These are phyloP conservation scores for Zymoseptoria brevis DNA, from an alignment of 2,329 filamentous ascomycete genomes.

Conservation along the genomic window DNA sequence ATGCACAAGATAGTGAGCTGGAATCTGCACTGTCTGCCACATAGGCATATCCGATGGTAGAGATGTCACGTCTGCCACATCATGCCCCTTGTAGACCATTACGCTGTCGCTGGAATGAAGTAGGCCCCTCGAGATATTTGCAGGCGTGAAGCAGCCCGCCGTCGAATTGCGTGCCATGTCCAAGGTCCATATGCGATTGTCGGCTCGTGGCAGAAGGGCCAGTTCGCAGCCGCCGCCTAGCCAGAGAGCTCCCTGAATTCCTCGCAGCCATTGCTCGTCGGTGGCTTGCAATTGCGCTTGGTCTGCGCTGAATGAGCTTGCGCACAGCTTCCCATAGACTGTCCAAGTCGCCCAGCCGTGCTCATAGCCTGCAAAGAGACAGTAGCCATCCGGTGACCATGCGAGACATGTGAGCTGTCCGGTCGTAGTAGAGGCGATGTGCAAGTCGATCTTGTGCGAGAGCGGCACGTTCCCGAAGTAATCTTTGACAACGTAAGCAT, in stretches of 20 bases:
- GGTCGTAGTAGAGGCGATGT: slow-evolving; percentile 58
- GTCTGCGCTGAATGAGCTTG: slow-evolving; percentile 72
- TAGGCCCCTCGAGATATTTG: slow-evolving; percentile 82
- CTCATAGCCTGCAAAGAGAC: slow-evolving; percentile 86
- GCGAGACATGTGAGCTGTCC: slow-evolving; percentile 65
- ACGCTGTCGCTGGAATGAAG: slow-evolving; percentile 81
- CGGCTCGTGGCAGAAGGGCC: slow-evolving; percentile 57
- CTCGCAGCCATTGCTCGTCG: slow-evolving; percentile 75
- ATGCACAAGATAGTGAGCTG: slow-evolving; percentile 72
- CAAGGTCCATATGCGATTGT: slow-evolving; percentile 74
- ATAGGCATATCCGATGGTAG: slow-evolving; percentile 86
- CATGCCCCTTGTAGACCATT: slow-evolving; percentile 89
- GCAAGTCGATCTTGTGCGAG: slow-evolving; percentile 68
- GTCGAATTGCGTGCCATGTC: slow-evolving; percentile 94
- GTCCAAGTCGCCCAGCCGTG: slow-evolving; percentile 95
- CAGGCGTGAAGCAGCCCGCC: slow-evolving; percentile 80
- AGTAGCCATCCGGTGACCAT: slow-evolving; percentile 95
- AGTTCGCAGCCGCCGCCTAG: slow-evolving; percentile 81
- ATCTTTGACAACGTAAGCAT: slow-evolving; percentile 87
- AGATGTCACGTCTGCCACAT: slow-evolving; percentile 79
- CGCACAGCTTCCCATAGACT: slow-evolving; percentile 86
- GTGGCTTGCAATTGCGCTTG: slow-evolving; percentile 56
- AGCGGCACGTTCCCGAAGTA: slow-evolving; percentile 86
- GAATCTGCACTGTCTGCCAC: slow-evolving; percentile 91
- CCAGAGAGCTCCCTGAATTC: slow-evolving; percentile 73